Evolutionary conservation across 179 eudicot species (phyloP), one percentile per base, ranked within the genome.

Genomic region (Dionaea muscipula): DNA sequence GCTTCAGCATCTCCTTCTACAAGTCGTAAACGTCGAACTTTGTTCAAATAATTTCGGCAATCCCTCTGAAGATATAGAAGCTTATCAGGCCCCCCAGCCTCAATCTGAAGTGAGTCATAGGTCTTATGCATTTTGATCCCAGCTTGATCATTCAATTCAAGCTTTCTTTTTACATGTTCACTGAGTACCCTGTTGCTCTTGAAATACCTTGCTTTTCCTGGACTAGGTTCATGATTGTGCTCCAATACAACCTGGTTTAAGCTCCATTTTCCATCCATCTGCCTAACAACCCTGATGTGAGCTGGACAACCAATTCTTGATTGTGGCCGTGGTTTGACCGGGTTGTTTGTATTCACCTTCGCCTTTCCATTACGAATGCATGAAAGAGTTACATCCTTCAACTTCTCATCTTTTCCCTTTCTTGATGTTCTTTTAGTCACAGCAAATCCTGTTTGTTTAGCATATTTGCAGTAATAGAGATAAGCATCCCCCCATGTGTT

Each of bases 201-300:
- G n/a, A n/a, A n/a, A n/a, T n/a, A n/a, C n/a, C n/a, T n/a, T n/a
- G n/a, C n/a, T n/a, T n/a, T n/a, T n/a, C n/a, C n/a, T 8, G 6
- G 48, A 10, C 20, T 39, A 14, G 41, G 17, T 23, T 15, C 44
- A 45, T 27, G 60, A 18, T 40, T 56, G 24, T 56, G 60, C 24
- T 56, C 60, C n/a, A 56, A 18, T 1, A 17, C 2, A 26, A 56
- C 24, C 4, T 10, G 26, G 1, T 35, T 39, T 23, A 56, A 26
- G 44, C 22, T 56, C 36, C 60, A 41, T 17, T 38, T 38, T 3
- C 35, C 36, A 40, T 56, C 16, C 2, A 14, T 7, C 22, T 11
- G 49, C 19, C 6, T 13, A 15, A 20, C 47, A 13, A n/a, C 20
- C 6, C 17, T 43, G 9, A 43, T 43, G 8, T 9, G 0, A 15